These are phyloP conservation scores for Adansonia madagascariensis DNA, from an alignment of 441 rosid genomes.

Conservation along the genomic window DNA sequence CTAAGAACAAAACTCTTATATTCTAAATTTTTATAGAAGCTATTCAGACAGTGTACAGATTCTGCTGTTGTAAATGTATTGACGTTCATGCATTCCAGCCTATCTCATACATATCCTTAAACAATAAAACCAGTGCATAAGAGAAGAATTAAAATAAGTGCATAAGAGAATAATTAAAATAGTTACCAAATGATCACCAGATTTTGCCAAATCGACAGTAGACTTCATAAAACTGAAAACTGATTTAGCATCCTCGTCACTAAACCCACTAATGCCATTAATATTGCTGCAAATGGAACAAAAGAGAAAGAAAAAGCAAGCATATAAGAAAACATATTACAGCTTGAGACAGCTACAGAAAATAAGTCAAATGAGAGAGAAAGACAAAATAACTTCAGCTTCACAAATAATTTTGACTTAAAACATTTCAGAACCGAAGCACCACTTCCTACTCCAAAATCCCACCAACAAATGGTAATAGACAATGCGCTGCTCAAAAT, in stretches of 20 bases:
- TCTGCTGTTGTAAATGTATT: no score
- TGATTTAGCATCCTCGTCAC: constrained; percentile 54
- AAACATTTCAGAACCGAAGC: background rate
- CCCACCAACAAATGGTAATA: background rate
- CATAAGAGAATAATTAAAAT: no score
- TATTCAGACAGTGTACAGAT: no score
- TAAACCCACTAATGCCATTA: constrained; percentile 80
- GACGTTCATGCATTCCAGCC: no score
- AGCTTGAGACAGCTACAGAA: background rate
- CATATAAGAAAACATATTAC: background rate
- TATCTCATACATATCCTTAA: background rate
- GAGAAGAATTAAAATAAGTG: constrained; percentile 20
- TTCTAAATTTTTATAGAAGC: background rate
- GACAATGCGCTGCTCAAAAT: background rate
- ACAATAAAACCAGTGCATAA: background rate
- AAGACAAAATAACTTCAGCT: background rate
- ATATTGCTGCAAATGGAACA: constrained; percentile 60
- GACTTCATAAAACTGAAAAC: constrained; percentile 43
- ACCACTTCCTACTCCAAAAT: background rate
- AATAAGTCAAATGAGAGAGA: background rate
- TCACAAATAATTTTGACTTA: background rate
- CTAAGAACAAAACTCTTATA: background rate
- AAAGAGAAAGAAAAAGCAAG: background rate
- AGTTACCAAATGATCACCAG: constrained; percentile 65
- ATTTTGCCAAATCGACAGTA: constrained; percentile 62